Evolutionary conservation across 352 stramenopile species (phyloP).

Genomic region (Pythium insidiosum): DNA sequence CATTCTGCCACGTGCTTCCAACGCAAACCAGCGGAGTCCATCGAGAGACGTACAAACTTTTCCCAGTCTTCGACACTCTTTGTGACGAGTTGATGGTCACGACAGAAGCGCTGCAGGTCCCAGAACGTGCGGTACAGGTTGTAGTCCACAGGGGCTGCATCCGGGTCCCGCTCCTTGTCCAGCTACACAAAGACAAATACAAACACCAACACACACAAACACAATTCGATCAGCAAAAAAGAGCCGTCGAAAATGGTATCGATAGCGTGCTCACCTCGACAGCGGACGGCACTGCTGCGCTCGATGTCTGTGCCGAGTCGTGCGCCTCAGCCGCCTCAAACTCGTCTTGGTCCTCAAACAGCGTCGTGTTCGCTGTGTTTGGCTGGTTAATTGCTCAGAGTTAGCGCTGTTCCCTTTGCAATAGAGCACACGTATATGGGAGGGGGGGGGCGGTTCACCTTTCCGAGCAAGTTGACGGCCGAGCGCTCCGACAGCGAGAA

Average conservation of each 20-base stretch:
- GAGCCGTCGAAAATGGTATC: too few relatives aligned
- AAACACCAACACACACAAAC: background rate
- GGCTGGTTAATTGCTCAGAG: constrained; percentile 21
- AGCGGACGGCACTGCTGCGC: background rate
- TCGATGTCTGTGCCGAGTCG: constrained; percentile 13
- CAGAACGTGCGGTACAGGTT: constrained; percentile 89
- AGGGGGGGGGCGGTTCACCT: constrained; percentile 29
- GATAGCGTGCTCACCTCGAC: background rate
- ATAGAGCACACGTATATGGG: background rate
- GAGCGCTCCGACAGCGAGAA: constrained; percentile 81
- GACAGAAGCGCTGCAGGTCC: constrained; percentile 84
- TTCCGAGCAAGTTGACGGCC: constrained; percentile 74
- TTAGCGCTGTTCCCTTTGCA: too few relatives aligned
- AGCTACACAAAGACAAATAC: constrained; percentile 22
- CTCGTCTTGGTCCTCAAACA: constrained; percentile 68
- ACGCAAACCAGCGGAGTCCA: background rate
- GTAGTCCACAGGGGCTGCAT: constrained; percentile 78
- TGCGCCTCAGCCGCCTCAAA: constrained; percentile 59
- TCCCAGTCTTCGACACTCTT: constrained; percentile 68
- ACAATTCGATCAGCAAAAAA: background rate
- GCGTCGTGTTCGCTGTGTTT: constrained; percentile 74
- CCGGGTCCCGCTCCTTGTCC: constrained; percentile 29
- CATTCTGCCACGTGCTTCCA: background rate
- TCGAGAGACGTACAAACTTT: constrained; percentile 59
- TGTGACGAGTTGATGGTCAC: constrained; percentile 55